phyloP scores from a whole-genome alignment of 352 stramenopile genomes.

The Phytophthora pluvialis region DNA sequence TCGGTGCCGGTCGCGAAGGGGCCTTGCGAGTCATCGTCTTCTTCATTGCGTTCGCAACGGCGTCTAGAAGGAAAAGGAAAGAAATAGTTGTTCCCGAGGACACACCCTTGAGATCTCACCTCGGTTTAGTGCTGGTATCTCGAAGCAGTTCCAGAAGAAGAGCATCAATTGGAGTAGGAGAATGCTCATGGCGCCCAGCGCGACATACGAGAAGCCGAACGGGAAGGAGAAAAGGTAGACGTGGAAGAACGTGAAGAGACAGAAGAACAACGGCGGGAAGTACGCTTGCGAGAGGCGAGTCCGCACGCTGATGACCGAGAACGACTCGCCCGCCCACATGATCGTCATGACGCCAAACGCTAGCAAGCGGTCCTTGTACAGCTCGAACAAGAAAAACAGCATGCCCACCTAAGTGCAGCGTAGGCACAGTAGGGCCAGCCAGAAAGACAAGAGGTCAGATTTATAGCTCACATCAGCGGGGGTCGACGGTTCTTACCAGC shows the following conservation, averaged over 20 bases:
- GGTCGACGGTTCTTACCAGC: constrained; percentile 57
- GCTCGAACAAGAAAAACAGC: constrained; percentile 96
- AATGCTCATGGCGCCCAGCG: constrained; percentile 51
- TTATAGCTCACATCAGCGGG: no score
- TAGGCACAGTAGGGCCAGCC: background rate
- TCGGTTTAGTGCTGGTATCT: constrained; percentile 62
- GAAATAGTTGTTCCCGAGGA: constrained; percentile 36
- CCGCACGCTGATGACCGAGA: constrained; percentile 89
- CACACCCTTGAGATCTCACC: constrained; percentile 46
- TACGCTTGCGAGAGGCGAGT: constrained; percentile 72
- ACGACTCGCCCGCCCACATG: constrained; percentile 92
- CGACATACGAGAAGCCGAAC: constrained; percentile 93
- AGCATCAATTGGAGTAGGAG: constrained; percentile 63
- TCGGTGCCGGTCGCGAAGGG: no score
- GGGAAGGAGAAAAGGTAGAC: constrained; percentile 96
- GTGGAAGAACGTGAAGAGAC: constrained; percentile 95
- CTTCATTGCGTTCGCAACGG: no score
- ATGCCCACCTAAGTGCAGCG: constrained; percentile 81
- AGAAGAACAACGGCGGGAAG: constrained; percentile 93
- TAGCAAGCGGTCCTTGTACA: constrained; percentile 93
- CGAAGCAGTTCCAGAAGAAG: constrained; percentile 78
- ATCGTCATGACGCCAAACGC: constrained; percentile 91
- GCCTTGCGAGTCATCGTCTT: no score
- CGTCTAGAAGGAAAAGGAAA: constrained; percentile 14
- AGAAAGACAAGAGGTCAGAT: no score